A percentile compares a stretch with the other conserved stretches of the same genome.
Evolutionary conservation across 371 early-diverging fungal genomes (phyloP).

Genomic region (Mortierella sp.): DNA sequence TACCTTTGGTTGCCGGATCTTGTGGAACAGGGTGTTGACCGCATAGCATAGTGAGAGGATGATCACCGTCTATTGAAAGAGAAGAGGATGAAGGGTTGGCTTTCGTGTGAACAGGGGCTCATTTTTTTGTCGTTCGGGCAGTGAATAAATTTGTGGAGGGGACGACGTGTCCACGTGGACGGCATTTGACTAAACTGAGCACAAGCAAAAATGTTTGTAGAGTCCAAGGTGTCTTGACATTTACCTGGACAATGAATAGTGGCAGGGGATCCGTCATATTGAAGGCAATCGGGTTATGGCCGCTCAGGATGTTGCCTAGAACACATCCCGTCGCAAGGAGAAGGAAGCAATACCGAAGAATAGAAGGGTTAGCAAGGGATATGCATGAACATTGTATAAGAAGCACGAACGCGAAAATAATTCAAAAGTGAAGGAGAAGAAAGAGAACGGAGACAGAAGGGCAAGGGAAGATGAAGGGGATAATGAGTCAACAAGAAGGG

Average conservation of each 20-base stretch:
- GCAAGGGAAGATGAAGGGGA: background rate
- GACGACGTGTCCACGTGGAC: background rate
- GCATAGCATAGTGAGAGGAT: constrained; percentile 37
- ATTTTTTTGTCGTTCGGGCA: too few relatives aligned
- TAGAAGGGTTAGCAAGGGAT: background rate
- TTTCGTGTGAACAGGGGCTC: too few relatives aligned
- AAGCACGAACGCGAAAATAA: background rate
- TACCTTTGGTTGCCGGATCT: constrained; percentile 77
- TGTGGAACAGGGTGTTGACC: constrained; percentile 56
- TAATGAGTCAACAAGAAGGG: background rate
- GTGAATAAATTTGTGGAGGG: background rate
- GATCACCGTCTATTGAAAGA: constrained; percentile 31
- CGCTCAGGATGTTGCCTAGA: constrained; percentile 72
- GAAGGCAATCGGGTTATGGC: constrained; percentile 68
- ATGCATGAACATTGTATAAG: background rate
- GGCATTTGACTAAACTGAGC: background rate
- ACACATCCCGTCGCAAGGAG: background rate
- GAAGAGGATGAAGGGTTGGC: background rate
- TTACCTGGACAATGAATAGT: constrained; percentile 79
- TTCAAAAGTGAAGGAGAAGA: background rate
- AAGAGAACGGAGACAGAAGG: background rate
- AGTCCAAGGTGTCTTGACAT: background rate
- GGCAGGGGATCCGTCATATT: constrained; percentile 67
- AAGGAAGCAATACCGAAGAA: too few relatives aligned
- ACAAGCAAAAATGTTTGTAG: background rate